phyloP scores from a whole-genome alignment of 257 asterid genomes.

The Anisodus acutangulus region DNA sequence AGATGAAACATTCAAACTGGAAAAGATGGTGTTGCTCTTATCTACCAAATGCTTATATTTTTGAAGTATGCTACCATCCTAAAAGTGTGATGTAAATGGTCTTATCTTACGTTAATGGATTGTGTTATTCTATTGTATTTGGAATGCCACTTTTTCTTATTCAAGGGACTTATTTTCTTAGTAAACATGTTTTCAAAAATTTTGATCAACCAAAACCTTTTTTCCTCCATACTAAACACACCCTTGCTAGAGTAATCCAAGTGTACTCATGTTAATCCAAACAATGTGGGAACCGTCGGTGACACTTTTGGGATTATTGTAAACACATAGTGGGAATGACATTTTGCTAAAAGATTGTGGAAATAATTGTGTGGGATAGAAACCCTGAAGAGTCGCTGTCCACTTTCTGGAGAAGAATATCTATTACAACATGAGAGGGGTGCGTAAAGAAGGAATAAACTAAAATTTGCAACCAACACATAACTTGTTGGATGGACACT shows the following conservation, averaged over 20 bases:
- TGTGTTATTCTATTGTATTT: background rate
- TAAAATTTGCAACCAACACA: background rate
- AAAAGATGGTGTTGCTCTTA: background rate
- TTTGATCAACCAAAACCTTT: no score
- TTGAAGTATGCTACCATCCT: conserved; percentile 6
- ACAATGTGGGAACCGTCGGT: background rate
- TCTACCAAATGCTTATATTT: background rate
- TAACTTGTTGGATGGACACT: conserved; percentile 17
- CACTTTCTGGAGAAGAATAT: conserved; percentile 15
- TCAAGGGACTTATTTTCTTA: no score
- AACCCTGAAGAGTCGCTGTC: background rate
- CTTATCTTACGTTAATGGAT: no score
- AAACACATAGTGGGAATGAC: background rate
- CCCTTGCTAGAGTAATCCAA: background rate
- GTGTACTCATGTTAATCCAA: background rate
- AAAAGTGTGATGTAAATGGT: background rate
- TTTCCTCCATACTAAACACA: background rate
- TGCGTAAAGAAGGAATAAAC: background rate
- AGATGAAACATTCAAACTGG: background rate
- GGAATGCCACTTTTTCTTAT: no score
- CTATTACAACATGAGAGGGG: background rate
- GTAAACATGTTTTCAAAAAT: no score
- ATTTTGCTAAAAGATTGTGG: background rate
- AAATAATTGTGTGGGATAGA: conserved; percentile 10
- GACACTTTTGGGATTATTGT: background rate